A percentile compares a stretch with the other conserved stretches of the same genome.
Conservation (phyloP, 2,329 filamentous ascomycete genomes). For the Sporothrix dimorphospora region DNA sequence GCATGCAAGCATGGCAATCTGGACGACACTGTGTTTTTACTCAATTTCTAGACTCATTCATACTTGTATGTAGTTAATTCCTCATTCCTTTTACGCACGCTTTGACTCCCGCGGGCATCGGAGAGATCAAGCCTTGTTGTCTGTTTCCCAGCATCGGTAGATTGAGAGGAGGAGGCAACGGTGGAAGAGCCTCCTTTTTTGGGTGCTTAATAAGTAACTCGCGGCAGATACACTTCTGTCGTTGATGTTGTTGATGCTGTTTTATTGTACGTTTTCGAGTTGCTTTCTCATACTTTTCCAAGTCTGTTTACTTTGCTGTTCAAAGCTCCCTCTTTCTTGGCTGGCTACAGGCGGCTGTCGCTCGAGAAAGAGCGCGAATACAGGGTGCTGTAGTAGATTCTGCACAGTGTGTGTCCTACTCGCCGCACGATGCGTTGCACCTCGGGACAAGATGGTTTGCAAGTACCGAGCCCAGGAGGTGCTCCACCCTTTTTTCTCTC, state of each 20-base stretch:
- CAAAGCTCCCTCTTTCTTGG: no score
- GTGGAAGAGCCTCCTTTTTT: neutral
- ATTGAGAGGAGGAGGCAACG: neutral
- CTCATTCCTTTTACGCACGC: neutral
- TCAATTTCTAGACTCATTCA: neutral
- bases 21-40: neutral
- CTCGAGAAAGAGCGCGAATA: neutral
- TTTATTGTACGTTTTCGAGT: no score
- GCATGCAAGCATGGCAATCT: neutral
- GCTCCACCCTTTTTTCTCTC: neutral
- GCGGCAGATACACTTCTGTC: neutral
- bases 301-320: no score
- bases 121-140: conserved; percentile 21
- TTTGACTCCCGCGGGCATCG: neutral
- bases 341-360: no score
- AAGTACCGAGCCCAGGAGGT: conserved; percentile 1
- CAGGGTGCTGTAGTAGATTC: no score
- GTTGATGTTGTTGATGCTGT: no score
- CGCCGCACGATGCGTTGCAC: neutral
- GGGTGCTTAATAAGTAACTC: neutral
- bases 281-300: no score
- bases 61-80: neutral
- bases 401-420: neutral
- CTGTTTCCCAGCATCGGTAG: neutral
- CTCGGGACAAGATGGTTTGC: neutral